A percentile compares a stretch with the other conserved stretches of the same genome.
These are phyloP conservation scores for Gyromitra esculenta DNA, from an alignment of 2,329 filamentous ascomycete species.

Conservation along the genomic window DNA sequence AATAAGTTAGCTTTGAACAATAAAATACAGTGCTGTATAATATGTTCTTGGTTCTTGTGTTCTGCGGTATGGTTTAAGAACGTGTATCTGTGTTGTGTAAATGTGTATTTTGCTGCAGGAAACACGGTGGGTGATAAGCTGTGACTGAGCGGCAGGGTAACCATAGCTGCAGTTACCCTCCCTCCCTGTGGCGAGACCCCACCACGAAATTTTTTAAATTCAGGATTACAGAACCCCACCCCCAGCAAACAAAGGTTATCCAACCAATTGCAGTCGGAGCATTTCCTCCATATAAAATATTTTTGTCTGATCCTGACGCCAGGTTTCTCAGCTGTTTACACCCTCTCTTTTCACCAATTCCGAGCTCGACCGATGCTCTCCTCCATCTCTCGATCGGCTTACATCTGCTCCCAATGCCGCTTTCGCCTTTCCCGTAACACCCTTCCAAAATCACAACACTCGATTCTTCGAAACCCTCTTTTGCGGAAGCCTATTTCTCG, in stretches of 20 bases:
- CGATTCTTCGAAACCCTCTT: neutral
- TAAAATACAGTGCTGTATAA: neutral
- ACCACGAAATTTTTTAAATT: conserved; percentile 29
- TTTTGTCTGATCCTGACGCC: neutral
- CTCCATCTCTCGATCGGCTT: conserved; percentile 45
- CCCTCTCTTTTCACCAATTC: neutral
- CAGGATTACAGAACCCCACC: conserved; percentile 8
- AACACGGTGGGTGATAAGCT: conserved; percentile 12
- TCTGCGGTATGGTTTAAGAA: neutral
- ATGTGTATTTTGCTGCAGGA: neutral
- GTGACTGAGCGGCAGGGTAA: conserved; percentile 26
- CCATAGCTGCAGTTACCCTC: conserved; percentile 15
- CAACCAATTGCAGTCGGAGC: conserved; percentile 7
- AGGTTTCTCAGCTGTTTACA: neutral
- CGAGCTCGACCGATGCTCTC: conserved; percentile 44
- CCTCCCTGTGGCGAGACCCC: conserved; percentile 18
- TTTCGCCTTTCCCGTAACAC: conserved; percentile 29
- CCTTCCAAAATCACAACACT: neutral
- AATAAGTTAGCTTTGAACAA: neutral
- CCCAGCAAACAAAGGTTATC: neutral
- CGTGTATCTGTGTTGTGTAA: too few species aligned
- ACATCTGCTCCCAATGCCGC: conserved; percentile 53
- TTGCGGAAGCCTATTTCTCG: neutral
- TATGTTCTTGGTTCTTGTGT: neutral
- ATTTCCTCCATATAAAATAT: neutral